These are phyloP conservation scores for Mycena maculata DNA, from an alignment of 768 basidiomycete species.

Conservation along the genomic window DNA sequence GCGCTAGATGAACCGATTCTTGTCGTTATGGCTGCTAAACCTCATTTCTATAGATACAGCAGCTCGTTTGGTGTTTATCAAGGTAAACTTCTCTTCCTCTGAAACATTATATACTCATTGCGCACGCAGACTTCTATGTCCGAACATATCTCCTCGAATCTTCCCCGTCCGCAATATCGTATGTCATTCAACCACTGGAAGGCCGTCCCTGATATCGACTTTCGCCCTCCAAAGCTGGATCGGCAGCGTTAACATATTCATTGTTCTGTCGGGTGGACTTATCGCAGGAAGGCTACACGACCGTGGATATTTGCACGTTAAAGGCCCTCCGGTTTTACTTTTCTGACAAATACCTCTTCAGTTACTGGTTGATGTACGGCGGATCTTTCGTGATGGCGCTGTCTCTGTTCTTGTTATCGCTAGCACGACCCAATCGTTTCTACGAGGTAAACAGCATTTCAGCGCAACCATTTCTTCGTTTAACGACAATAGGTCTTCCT, in stretches of 20 bases:
- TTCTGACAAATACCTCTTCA: conserved; percentile 29
- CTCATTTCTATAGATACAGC: conserved; percentile 42
- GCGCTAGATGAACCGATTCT: background rate
- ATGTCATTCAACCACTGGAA: conserved; percentile 20
- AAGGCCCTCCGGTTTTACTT: background rate
- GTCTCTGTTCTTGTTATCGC: conserved; percentile 58
- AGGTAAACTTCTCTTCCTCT: conserved; percentile 34
- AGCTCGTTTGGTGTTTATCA: conserved; percentile 53
- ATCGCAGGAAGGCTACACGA: conserved; percentile 63
- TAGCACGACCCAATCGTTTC: conserved; percentile 47
- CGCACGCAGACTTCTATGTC: conserved; percentile 51
- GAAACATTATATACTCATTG: conserved; percentile 39
- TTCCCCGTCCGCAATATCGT: conserved; percentile 52
- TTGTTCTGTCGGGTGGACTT: conserved; percentile 58
- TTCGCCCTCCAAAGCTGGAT: conserved; percentile 47
- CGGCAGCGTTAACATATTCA: conserved; percentile 61
- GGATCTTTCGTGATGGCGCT: conserved; percentile 58
- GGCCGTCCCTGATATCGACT: background rate
- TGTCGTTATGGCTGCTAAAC: background rate
- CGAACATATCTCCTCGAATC: conserved; percentile 50
- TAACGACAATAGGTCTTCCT: conserved; percentile 52
- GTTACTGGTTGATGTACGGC: conserved; percentile 57
- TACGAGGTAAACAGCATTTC: conserved; percentile 43
- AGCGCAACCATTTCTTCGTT: background rate
- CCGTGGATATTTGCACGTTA: conserved; percentile 61